phyloP scores from a whole-genome alignment of 495 filamentous ascomycete species.

The Talaromyces borbonicus region DNA sequence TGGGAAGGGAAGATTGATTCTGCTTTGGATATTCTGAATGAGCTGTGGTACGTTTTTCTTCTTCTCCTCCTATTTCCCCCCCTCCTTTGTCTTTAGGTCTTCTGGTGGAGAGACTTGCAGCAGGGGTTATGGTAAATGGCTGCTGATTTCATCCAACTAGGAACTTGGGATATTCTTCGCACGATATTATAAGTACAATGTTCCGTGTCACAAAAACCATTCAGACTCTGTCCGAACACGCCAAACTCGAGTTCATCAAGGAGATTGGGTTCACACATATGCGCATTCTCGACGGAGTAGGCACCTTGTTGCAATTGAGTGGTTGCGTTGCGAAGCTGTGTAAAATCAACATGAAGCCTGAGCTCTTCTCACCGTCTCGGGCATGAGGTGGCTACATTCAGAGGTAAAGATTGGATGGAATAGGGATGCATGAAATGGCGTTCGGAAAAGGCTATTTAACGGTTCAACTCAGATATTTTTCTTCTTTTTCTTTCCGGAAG shows the following conservation, averaged over 20 bases:
- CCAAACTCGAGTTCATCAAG: slow-evolving; percentile 90
- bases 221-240: slow-evolving; percentile 78
- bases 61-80: neutral
- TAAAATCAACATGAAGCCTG: slow-evolving; percentile 90
- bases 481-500: no score
- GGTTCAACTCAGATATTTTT: neutral
- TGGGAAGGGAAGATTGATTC: slow-evolving; percentile 83
- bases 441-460: neutral
- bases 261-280: slow-evolving; percentile 99
- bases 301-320: slow-evolving; percentile 85
- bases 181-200: slow-evolving; percentile 98
- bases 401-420: neutral
- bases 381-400: no score
- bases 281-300: slow-evolving; percentile 93
- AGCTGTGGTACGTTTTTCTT: slow-evolving; percentile 59
- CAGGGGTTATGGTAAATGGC: no score
- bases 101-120: no score
- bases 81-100: neutral
- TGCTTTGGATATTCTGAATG: slow-evolving; percentile 77
- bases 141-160: slow-evolving; percentile 19
- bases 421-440: slow-evolving; percentile 5
- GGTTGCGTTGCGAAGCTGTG: slow-evolving; percentile 84
- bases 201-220: slow-evolving; percentile 97
- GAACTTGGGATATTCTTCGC: slow-evolving; percentile 83
- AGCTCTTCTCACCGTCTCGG: slow-evolving; percentile 65